phyloP scores from a whole-genome alignment of 1,284 basidiomycete genomes.

The Cryptococcus amylolentus region DNA sequence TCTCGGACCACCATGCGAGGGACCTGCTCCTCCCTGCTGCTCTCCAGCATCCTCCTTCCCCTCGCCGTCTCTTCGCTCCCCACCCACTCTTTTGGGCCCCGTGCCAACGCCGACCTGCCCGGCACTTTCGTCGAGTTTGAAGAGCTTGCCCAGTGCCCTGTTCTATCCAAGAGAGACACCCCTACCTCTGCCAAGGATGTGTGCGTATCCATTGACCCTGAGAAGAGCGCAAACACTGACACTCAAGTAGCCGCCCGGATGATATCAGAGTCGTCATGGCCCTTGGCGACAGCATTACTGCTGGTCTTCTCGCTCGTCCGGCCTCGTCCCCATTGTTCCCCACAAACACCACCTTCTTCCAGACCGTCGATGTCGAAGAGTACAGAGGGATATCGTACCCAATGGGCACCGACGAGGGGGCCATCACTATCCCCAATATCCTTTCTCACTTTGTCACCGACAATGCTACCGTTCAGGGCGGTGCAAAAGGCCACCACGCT shows the following conservation, averaged over 20 bases:
- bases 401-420: slow-evolving; percentile 40
- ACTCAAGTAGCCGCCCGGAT: slow-evolving; percentile 40
- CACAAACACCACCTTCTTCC: not conserved
- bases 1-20: not conserved
- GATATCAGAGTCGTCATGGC: slow-evolving; percentile 48
- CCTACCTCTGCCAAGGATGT: slow-evolving; percentile 25
- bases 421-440: slow-evolving; percentile 46
- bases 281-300: slow-evolving; percentile 50
- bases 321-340: not conserved
- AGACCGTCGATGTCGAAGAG: slow-evolving; percentile 30
- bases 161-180: slow-evolving; percentile 5
- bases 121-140: slow-evolving; percentile 25
- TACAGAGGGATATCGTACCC: slow-evolving; percentile 49
- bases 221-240: not conserved
- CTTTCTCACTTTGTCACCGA: slow-evolving; percentile 19
- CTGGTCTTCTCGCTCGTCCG: slow-evolving; percentile 41
- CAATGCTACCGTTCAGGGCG: slow-evolving; percentile 17
- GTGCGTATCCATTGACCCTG: slow-evolving; percentile 13
- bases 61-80: no score
- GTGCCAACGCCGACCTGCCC: slow-evolving; percentile 1
- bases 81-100: no score
- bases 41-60: not conserved
- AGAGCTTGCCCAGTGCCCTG: slow-evolving; percentile 22
- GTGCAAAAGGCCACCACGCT: slow-evolving; percentile 18
- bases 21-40: not conserved